Evolutionary conservation across 805 yeast species (phyloP).

Genomic region (Metschnikowia rubicola): DNA sequence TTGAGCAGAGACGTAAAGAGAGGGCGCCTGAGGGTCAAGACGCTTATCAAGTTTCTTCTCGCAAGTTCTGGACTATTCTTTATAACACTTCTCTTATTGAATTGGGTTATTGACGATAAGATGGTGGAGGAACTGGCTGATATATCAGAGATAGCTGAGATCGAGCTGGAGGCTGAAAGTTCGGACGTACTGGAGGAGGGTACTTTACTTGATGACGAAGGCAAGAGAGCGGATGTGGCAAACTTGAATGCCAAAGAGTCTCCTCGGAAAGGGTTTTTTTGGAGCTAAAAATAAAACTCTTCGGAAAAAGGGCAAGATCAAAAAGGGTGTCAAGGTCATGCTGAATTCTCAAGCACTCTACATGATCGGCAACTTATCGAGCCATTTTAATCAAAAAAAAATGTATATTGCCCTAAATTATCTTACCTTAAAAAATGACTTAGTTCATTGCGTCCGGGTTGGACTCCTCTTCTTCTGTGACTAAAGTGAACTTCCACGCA

Average conservation of each 20-base stretch:
- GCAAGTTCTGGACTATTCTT: constrained; percentile 28
- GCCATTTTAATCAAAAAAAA: too few relatives aligned
- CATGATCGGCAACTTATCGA: too few relatives aligned
- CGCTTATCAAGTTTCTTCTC: constrained; percentile 16
- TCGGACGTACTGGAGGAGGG: too few relatives aligned
- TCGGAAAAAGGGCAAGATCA: too few relatives aligned
- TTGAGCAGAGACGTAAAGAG: constrained; percentile 8
- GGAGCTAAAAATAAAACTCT: too few relatives aligned
- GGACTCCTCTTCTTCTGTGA: constrained; percentile 23
- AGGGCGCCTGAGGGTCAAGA: constrained; percentile 9
- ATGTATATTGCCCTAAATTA: too few relatives aligned
- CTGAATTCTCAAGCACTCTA: neutral
- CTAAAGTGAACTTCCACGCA: constrained; percentile 48
- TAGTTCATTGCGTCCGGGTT: constrained; percentile 11
- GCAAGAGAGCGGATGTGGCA: too few relatives aligned
- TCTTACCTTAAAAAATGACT: neutral
- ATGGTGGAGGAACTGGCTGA: neutral
- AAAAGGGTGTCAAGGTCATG: neutral
- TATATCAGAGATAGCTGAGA: too few relatives aligned
- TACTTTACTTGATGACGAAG: too few relatives aligned
- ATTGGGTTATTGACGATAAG: constrained; percentile 22
- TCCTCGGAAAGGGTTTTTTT: too few relatives aligned
- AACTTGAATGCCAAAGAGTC: too few relatives aligned
- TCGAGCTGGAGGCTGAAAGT: too few relatives aligned
- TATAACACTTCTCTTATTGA: constrained; percentile 21